A percentile compares a stretch with the other conserved stretches of the same genome.
Conservation (phyloP, 2,329 filamentous ascomycete species). For the Helicocarpus griseus region DNA sequence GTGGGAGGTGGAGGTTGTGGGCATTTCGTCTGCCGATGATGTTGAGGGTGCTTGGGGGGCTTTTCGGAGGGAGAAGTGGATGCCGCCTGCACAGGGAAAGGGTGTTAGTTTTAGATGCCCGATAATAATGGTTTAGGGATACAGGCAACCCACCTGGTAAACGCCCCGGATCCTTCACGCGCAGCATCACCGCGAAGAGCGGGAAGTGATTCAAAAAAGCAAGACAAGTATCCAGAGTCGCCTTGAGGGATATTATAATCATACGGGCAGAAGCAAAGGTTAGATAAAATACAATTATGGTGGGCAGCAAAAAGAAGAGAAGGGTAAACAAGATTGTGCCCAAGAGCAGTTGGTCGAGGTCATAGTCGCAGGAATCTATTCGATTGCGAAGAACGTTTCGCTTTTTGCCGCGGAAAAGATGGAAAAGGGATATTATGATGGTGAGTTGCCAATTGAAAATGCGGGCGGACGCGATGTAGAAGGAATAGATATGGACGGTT, state of each 20-base stretch:
- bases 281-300: conserved; percentile 91
- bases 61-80: conserved; percentile 82
- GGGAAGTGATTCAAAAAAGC: conserved; percentile 97
- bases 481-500: conserved; percentile 94
- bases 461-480: conserved; percentile 90
- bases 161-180: conserved; percentile 83
- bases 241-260: conserved; percentile 89
- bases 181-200: conserved; percentile 90
- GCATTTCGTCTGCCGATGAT: conserved; percentile 20
- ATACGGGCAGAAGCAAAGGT: conserved; percentile 93
- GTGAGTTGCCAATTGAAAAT: conserved; percentile 99
- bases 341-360: conserved; percentile 89
- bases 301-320: conserved; percentile 87
- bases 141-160: conserved; percentile 56
- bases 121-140: conserved; percentile 7
- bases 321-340: conserved; percentile 95
- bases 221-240: conserved; percentile 77
- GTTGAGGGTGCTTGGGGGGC: conserved; percentile 40
- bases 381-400: conserved; percentile 93
- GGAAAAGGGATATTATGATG: conserved; percentile 94
- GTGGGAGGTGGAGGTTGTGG: conserved; percentile 59
- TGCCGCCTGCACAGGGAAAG: conserved; percentile 49
- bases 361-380: conserved; percentile 98
- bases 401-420: conserved; percentile 96
- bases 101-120: conserved; percentile 9